Conservation (phyloP, 495 filamentous ascomycete species). For the Thozetella sp. region DNA sequence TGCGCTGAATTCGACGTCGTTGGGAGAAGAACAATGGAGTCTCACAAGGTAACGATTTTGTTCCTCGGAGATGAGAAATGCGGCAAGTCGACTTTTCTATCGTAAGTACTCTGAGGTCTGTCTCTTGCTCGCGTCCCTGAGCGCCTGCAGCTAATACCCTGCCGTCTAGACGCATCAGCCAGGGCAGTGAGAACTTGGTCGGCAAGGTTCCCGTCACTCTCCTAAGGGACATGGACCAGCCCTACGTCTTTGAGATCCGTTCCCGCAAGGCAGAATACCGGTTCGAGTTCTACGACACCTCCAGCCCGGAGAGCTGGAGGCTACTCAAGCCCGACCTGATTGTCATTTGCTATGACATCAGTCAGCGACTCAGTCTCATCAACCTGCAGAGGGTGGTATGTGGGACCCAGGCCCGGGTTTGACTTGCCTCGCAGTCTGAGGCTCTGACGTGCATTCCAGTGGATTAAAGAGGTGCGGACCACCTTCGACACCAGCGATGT, state of each 20-base stretch:
- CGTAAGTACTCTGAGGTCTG: conserved; percentile 70
- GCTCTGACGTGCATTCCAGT: conserved; percentile 43
- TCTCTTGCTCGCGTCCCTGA: neutral
- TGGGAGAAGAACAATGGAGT: conserved; percentile 33
- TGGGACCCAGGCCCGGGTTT: conserved; percentile 10
- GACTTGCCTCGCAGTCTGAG: conserved; percentile 7
- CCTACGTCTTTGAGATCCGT: conserved; percentile 78
- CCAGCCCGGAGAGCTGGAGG: conserved; percentile 73
- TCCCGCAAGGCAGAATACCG: conserved; percentile 62
- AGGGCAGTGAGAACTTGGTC: conserved; percentile 35
- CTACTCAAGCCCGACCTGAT: conserved; percentile 72
- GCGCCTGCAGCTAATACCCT: neutral
- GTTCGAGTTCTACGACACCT: conserved; percentile 80
- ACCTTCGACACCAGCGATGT: conserved; percentile 61
- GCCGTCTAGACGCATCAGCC: conserved; percentile 54
- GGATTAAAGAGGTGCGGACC: conserved; percentile 67
- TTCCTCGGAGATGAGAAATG: conserved; percentile 79
- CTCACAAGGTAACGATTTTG: conserved; percentile 64
- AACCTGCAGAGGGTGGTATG: conserved; percentile 61
- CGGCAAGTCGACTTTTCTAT: conserved; percentile 87
- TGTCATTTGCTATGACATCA: conserved; percentile 82
- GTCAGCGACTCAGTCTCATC: conserved; percentile 62
- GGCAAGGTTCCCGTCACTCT: conserved; percentile 44
- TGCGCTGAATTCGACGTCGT: conserved; percentile 2
- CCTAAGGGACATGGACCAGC: conserved; percentile 78